Conservation (phyloP, 2,329 filamentous ascomycete genomes). For the Sporothrix pallida region DNA sequence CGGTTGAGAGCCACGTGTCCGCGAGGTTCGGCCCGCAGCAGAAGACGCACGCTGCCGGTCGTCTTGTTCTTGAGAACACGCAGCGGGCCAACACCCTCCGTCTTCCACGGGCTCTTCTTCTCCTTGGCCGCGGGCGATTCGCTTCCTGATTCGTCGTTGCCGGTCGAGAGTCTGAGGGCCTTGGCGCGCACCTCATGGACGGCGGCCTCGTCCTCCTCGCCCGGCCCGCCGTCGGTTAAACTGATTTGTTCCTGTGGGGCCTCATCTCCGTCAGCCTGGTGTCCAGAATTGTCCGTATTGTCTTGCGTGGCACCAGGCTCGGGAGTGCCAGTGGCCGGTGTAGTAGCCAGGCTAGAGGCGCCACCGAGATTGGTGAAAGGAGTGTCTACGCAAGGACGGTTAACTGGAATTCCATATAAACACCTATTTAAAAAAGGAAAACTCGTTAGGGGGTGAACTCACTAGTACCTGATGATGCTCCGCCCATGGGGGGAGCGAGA, state of each 20-base stretch:
- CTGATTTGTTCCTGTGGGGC: constrained; percentile 72
- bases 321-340: constrained; percentile 63
- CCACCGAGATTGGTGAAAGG: constrained; percentile 60
- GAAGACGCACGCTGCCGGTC: constrained; percentile 68
- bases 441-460: constrained; percentile 41
- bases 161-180: constrained; percentile 64
- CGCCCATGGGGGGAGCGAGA: constrained; percentile 44
- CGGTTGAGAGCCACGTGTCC: constrained; percentile 78
- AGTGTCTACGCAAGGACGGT: constrained; percentile 53
- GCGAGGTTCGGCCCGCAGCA: constrained; percentile 76
- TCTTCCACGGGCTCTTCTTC: constrained; percentile 67
- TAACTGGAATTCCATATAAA: neutral
- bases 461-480: constrained; percentile 52
- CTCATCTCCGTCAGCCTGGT: constrained; percentile 59
- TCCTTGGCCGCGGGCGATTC: constrained; percentile 51
- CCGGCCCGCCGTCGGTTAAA: constrained; percentile 68
- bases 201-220: constrained; percentile 74
- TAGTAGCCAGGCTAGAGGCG: constrained; percentile 66
- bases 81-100: constrained; percentile 72
- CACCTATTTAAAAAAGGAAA: neutral
- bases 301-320: constrained; percentile 59
- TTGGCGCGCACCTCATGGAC: constrained; percentile 75
- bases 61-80: constrained; percentile 76
- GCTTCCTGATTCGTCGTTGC: constrained; percentile 52
- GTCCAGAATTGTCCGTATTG: constrained; percentile 49